Base-by-base conservation (phyloP, 2,329 filamentous ascomycete species). In the Apiospora arundinis region DNA sequence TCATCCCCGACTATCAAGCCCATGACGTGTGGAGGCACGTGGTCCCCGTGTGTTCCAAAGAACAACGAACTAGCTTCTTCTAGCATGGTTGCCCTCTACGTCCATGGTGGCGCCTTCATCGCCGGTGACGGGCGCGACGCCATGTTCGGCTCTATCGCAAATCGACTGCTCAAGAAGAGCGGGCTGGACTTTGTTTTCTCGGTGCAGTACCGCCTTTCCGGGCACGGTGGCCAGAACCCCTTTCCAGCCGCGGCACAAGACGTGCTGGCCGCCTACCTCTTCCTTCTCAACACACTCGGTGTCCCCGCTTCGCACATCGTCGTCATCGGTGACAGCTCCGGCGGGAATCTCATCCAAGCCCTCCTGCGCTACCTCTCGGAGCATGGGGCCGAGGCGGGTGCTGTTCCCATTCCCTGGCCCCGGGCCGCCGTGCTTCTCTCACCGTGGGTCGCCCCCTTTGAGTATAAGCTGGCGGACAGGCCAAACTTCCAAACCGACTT, bases 161-260 rank as follows among this genome's bases (percentile, higher is more conserved):
- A 73, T 23, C 72, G 70, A 69, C 25, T 68, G 42, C 52, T 78
- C 11, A 69, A 72, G 69, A 72, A 83, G 69, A 78, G 79, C 0
- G 75, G 75, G 8, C 78, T 76, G 7, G 79, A 78, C 0, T 81
- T 82, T 69, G 75, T 85, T 65, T 80, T 85, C 69, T 76, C 76
- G 40, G 83, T 84, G 0, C 82, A 85, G 69, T 87, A 87, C 76
- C 82, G 85, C 1, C 81, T 87, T 14, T 81, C 78, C 0, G 68
- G 68, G 14, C 45, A 49, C 37, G 37, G 73, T 7, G 83, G 83
- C 28, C 25, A 32, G 40, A 72, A 72, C 25, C 81, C 79, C 0
- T 87, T 86, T 74, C 85, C 85, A 4, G 85, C 84, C 2, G 82
- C 82, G 0, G 74, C 86, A 1, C 85, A 86, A 74, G 85, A 87